Percentiles rank a stretch among this genome's conserved stretches.
These are phyloP conservation scores for Polyporus tsugae DNA, from an alignment of 1,284 basidiomycete genomes.

Conservation along the genomic window DNA sequence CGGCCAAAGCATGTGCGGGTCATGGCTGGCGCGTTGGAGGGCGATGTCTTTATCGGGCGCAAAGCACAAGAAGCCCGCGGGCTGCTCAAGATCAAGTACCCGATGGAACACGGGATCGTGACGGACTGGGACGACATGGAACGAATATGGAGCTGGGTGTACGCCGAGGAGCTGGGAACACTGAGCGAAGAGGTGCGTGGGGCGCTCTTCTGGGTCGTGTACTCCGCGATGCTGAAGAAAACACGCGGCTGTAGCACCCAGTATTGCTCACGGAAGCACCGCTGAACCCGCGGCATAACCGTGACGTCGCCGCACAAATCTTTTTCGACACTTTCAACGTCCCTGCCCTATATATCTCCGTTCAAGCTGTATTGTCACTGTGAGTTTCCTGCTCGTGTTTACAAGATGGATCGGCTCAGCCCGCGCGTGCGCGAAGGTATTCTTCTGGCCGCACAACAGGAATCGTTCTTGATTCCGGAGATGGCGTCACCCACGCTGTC, in stretches of 20 bases:
- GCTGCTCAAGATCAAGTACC: constrained; percentile 95
- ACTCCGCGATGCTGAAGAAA: constrained; percentile 10
- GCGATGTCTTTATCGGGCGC: constrained; percentile 92
- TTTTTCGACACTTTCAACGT: constrained; percentile 99
- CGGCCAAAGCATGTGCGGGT: constrained; percentile 95
- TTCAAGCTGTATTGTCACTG: constrained; percentile 97
- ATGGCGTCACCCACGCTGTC: constrained; percentile 98
- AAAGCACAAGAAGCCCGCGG: constrained; percentile 95
- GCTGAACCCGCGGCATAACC: constrained; percentile 92
- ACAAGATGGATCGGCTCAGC: neutral
- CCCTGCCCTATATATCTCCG: constrained; percentile 95
- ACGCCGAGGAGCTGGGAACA: constrained; percentile 93
- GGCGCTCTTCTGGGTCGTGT: constrained; percentile 27
- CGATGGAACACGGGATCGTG: constrained; percentile 96
- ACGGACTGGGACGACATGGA: constrained; percentile 99
- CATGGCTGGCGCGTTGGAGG: constrained; percentile 95
- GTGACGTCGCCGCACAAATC: constrained; percentile 95
- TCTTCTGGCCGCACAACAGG: constrained; percentile 99
- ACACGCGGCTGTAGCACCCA: constrained; percentile 77
- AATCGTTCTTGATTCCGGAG: constrained; percentile 98
- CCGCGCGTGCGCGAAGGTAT: constrained; percentile 69
- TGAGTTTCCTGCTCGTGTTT: constrained; percentile 50
- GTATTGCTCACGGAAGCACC: constrained; percentile 96
- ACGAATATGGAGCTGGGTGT: constrained; percentile 97
- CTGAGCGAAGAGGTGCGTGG: constrained; percentile 90